A percentile compares a stretch with the other conserved stretches of the same genome.
phyloP scores from a whole-genome alignment of 208 protist species.

The Acanthamoeba triangularis region DNA sequence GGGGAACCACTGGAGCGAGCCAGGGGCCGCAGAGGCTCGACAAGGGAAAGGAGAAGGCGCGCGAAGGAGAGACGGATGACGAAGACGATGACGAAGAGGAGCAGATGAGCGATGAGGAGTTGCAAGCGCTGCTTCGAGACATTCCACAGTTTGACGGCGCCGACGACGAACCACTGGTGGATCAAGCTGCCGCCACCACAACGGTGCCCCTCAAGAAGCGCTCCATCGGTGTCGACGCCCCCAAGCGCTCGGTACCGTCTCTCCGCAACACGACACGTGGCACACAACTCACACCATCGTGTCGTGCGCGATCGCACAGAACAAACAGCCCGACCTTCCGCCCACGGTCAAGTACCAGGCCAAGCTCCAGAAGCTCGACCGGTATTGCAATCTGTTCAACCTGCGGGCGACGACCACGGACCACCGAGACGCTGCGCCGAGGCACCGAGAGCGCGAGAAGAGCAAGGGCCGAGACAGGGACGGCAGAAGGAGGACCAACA shows the following conservation, averaged over 20 bases:
- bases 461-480: not conserved
- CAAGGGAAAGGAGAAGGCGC: constrained; percentile 8
- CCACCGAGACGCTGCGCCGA: not conserved
- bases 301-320: not conserved
- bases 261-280: not conserved
- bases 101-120: constrained; percentile 12
- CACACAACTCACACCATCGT: not conserved
- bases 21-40: not conserved
- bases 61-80: not conserved
- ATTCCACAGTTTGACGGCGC: constrained; percentile 55
- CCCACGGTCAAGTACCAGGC: constrained; percentile 68
- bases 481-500: not conserved
- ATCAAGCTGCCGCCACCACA: not conserved
- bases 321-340: constrained; percentile 57
- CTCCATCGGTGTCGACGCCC: not conserved
- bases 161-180: not conserved
- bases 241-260: constrained; percentile 22
- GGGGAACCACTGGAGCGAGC: not conserved
- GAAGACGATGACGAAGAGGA: not conserved
- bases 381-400: constrained; percentile 71
- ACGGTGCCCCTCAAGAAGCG: not conserved
- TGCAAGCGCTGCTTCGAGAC: constrained; percentile 4
- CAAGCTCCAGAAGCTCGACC: constrained; percentile 58
- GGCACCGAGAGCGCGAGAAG: not conserved
- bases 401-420: not conserved